Evolutionary conservation across 2,329 filamentous ascomycete species (phyloP).

Genomic region (Colletotrichum eleusines): DNA sequence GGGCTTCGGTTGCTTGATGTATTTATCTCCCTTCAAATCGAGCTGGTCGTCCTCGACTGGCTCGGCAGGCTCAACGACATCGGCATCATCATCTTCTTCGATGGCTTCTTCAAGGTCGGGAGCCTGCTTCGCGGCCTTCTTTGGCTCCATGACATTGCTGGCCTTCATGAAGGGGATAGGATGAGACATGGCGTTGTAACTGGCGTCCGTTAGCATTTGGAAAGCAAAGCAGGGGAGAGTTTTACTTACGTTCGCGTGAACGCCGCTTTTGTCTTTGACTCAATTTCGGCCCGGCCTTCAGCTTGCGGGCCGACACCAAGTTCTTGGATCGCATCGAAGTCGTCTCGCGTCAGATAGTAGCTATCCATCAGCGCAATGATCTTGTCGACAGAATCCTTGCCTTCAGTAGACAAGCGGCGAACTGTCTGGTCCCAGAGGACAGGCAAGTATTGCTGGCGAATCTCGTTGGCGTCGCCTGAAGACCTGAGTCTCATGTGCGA

Average conservation of each 20-base stretch:
- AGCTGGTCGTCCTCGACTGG: conserved; percentile 80
- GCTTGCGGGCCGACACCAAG: conserved; percentile 89
- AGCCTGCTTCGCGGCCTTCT: conserved; percentile 78
- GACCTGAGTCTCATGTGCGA: conserved; percentile 94
- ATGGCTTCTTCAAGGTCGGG: conserved; percentile 97
- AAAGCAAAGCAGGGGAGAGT: neutral
- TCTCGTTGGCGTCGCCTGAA: conserved; percentile 91
- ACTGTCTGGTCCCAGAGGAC: conserved; percentile 86
- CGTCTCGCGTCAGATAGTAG: conserved; percentile 94
- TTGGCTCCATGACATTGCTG: conserved; percentile 78
- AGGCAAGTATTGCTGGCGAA: conserved; percentile 94
- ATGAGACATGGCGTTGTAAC: conserved; percentile 88
- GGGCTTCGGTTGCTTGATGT: conserved; percentile 89
- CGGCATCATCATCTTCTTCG: conserved; percentile 88
- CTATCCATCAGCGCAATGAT: conserved; percentile 97
- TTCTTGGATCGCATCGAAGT: conserved; percentile 93
- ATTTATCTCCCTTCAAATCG: conserved; percentile 95
- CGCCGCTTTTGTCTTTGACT: conserved; percentile 85
- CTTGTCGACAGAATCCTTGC: conserved; percentile 83
- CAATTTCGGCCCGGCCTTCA: conserved; percentile 80
- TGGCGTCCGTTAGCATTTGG: conserved; percentile 51
- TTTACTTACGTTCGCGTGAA: conserved; percentile 86
- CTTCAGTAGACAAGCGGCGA: conserved; percentile 78
- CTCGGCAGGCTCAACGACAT: conserved; percentile 67
- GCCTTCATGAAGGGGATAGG: conserved; percentile 98